Base-by-base conservation (phyloP, 495 filamentous ascomycete genomes). In the Tuber brumale region DNA sequence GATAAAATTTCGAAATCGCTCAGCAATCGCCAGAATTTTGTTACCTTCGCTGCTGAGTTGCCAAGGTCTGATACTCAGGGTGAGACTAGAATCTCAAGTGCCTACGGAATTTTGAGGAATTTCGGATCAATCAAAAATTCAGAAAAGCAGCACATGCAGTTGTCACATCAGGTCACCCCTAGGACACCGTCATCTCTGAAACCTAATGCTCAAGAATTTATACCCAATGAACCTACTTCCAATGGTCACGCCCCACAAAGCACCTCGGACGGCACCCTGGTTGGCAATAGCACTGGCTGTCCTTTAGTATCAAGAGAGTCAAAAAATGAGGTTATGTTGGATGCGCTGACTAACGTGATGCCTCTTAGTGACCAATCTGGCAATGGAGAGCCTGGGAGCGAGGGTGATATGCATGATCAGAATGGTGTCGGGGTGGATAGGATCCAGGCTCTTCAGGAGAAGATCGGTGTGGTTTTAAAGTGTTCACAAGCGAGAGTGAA, bases 141-240 rank as follows among this genome's bases (percentile, higher is more conserved):
- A 42, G 78, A 79, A 44, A 75, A 71, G 46, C 72, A 71, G 37
- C 48, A 44, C 19, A 46, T 71, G 39, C 46, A 43, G 35, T 70
- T 74, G 39, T 69, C 71, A 41, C 77, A 61, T 35, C 71, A 77
- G 16, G 77, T 73, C 70, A 75, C 73, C 16, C 77, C 70, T 37
- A 79, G 73, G 41, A 46, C 75, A 42, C 75, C 78, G 23, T 80
- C 78, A 43, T 79, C 78, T 2, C 73, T 80, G 9, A 80, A 80
- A 51, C 78, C 78, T 44, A 77, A 80, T 43, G 78, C 78, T n/a
- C 78, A 74, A 48, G 78, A 80, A 76, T 80, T 80, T 43, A 31
- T 80, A 39, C 78, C 78, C 18, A 80, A 74, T 31, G 78, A 80
- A 27, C 37, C 37, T 35, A 44, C 46, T n/a, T 46, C 73, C 23